Base-by-base conservation (phyloP, 352 stramenopile species). In the Phytophthora boehmeriae region DNA sequence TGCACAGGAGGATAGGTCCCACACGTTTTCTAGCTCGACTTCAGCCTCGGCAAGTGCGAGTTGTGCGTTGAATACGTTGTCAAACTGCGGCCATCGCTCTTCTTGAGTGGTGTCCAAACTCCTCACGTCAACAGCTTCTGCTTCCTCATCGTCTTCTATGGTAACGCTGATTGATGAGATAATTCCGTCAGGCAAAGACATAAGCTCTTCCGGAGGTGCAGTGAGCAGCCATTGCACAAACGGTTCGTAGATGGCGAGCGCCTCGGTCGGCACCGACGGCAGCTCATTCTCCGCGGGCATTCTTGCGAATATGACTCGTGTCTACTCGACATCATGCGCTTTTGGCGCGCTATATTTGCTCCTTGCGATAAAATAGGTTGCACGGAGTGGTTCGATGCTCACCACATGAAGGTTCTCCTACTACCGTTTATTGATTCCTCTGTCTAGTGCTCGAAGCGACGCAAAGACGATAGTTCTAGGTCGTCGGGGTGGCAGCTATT, bases 171-270 rank as follows among this genome's bases (percentile, higher is more conserved):
- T 49, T 2, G 27, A 14, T 8, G 45, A 60, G 32, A 53, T 38
- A 39, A 58, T 32, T 2, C 57, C 45, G 20, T 44, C 63, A 45
- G 73, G 71, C 34, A 80, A 55, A 35, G 41, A 73, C 23, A 63
- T 60, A 17, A 89, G 69, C 30, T 87, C 72, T 45, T 87, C 76
- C 2, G 72, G 63, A 2, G 75, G 54, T 14, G 78, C 63, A 6
- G 68, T 58, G 9, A 91, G 68, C 11, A 91, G 41, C 82, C 82
- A 91, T 22, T 61, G 69, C 50, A 91, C 80, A 42, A 91, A 89
- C 1, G 76, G 72, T 23, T 83, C 69, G 46, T 76, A 91, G 5
- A 57, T 65, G 5, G 46, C 62, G 9, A 91, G 50, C 19, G 57
- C 63, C 23, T 48, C 49, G 5, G 75, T 84, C 8, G 81, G 79